Evolutionary conservation across 495 filamentous ascomycete genomes (phyloP).

Genomic region (Neohortaea acidophila): DNA sequence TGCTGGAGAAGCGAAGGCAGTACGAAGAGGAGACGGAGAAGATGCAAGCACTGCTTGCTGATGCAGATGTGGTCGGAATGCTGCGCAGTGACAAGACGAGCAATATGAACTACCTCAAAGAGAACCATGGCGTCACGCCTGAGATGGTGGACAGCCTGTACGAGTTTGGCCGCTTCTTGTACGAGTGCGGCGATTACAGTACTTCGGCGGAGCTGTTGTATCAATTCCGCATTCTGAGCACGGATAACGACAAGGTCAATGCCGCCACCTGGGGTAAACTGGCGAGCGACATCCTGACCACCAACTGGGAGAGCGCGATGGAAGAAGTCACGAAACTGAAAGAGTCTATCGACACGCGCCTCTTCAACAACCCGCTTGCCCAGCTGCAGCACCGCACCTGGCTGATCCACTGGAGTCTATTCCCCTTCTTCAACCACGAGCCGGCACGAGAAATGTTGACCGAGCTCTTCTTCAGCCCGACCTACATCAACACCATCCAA

Average conservation of each 20-base stretch:
- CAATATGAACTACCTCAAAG: conserved; percentile 91
- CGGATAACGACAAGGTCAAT: conserved; percentile 90
- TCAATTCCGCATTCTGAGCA: conserved; percentile 91
- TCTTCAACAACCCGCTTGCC: conserved; percentile 88
- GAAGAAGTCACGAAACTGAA: conserved; percentile 90
- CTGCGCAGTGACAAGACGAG: conserved; percentile 89
- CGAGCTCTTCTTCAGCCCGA: conserved; percentile 88
- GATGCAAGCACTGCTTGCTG: conserved; percentile 67
- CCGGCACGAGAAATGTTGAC: conserved; percentile 75
- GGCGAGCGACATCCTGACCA: conserved; percentile 80
- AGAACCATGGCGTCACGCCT: conserved; percentile 78
- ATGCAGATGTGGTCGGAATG: conserved; percentile 74
- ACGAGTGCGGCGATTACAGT: conserved; percentile 83
- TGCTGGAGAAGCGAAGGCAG: conserved; percentile 61
- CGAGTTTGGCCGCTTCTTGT: conserved; percentile 89
- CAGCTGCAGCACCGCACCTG: conserved; percentile 90
- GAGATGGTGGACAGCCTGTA: conserved; percentile 92
- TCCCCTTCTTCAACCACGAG: conserved; percentile 98
- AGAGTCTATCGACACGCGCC: conserved; percentile 71
- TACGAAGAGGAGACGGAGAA: conserved; percentile 72
- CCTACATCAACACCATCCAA: conserved; percentile 98
- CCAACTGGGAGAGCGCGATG: conserved; percentile 89
- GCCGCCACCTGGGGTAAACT: conserved; percentile 94
- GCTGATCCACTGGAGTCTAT: conserved; percentile 96
- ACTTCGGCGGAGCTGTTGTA: conserved; percentile 81